Evolutionary conservation across 202 grass and related monocot genomes (phyloP), one percentile per base, ranked within the genome.

Genomic region (Eragrostis tef): DNA sequence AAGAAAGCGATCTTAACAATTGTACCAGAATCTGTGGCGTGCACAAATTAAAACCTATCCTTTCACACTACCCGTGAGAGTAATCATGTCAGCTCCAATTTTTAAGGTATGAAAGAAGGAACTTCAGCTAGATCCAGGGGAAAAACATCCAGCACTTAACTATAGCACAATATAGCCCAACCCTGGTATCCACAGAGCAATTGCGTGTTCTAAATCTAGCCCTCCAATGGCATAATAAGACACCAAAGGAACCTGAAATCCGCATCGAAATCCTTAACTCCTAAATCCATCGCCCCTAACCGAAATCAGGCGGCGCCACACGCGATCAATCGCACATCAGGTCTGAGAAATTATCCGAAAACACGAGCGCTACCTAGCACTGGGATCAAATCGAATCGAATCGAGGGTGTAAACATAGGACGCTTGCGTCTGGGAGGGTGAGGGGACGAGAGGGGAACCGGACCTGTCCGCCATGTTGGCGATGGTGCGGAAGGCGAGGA

Each of bases 381-480:
- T 48, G 27, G 1, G 60, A 89, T 86, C 49, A 68, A 66, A 81
- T 62, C 70, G 51, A 44, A 52, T 15, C 17, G 31, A 25, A 42
- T 9, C 3, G 3, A n/a, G 4, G 22, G 12, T 51, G 19, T 12
- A 78, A 4, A 31, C 67, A 68, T 62, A 34, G 45, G 11, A 2
- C 7, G 16, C 27, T 1, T 6, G 6, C 6, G 19, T 19, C 2
- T 7, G 59, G 53, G 31, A 9, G 8, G 11, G 11, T 1, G 48
- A 16, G 9, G 0, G 11, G 17, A 19, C 6, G 20, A 20, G 21
- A 1, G 56, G 56, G 15, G 16, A 26, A 2, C 22, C 1, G 56
- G 17, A 97, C 93, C 93, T 84, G 77, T 97, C 94, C 0, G 91
- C 91, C 94, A 97, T 97, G 90, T 90, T 93, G 36, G 94, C 88